A percentile compares a stretch with the other conserved stretches of the same genome.
These are phyloP conservation scores for Naganishia liquefaciens DNA, from an alignment of 1,284 basidiomycete genomes.

Conservation along the genomic window DNA sequence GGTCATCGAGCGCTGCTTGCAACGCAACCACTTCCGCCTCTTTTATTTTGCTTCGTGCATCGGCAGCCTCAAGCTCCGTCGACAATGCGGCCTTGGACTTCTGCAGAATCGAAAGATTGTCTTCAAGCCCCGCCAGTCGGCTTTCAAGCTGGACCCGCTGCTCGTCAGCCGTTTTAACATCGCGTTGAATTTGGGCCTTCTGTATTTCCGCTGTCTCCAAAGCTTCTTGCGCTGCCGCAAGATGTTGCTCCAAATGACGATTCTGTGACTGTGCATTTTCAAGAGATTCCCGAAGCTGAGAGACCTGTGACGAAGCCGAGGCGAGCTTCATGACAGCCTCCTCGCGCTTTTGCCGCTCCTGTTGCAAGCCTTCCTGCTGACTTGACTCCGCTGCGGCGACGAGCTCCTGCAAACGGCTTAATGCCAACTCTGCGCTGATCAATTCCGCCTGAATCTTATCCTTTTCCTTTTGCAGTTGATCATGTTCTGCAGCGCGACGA, in stretches of 20 bases:
- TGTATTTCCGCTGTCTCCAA: not conserved
- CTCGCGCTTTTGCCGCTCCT: slow-evolving; percentile 2
- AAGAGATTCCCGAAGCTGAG: slow-evolving; percentile 3
- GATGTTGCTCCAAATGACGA: not conserved
- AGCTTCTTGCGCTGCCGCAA: not conserved
- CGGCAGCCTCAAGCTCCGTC: not conserved
- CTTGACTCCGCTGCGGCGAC: not conserved
- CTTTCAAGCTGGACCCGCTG: not conserved
- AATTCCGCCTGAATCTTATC: not conserved
- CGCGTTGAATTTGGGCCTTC: not conserved
- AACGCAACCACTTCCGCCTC: not conserved
- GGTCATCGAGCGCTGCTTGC: not conserved
- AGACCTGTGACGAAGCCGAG: not conserved
- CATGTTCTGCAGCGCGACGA: not conserved
- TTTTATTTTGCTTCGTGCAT: not conserved
- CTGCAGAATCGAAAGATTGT: not conserved
- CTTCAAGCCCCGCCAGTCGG: not conserved
- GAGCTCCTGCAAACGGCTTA: not conserved
- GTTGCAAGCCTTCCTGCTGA: not conserved
- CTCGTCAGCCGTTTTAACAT: not conserved
- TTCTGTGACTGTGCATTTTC: not conserved
- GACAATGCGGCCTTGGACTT: slow-evolving; percentile 6
- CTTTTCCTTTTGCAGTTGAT: not conserved
- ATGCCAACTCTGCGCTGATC: not conserved
- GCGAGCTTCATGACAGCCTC: not conserved